Evolutionary conservation across 129 eudicot genomes (phyloP), one percentile per base, ranked within the genome.

Genomic region (Helianthus tuberosus): DNA sequence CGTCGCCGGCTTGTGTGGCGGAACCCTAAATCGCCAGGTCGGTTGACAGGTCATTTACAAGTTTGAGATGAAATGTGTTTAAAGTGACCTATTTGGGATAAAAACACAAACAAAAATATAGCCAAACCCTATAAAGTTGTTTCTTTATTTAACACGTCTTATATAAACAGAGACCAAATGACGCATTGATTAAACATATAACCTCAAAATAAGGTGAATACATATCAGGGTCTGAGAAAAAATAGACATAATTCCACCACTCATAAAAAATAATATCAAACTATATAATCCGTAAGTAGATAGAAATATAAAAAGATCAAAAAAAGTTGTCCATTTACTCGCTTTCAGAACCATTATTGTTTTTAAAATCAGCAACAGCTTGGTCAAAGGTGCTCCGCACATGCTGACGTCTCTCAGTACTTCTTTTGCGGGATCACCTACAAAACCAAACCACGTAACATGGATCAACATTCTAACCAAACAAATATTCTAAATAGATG

Each of bases 341-440:
- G 86, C 73, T 54, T 32, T 88, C 61, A 7, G 73, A 39, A 57
- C 63, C 83, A 38, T 20, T 64, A 46, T 68, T 61, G 48, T 75
- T 86, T 76, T 81, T 90, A 78, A 85, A 93, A 48, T 82, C 86
- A 39, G 64, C 47, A 73, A 90, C 89, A 23, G 92, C 97, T 49
- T 77, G 81, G 39, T 83, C 86, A 53, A 89, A 89, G 38, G 93
- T 87, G 75, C 82, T 75, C 58, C 88, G 79, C 17, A 89, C 88
- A 80, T 92, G 89, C 81, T 92, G 85, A 80, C 96, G 79, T 89
- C 96, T 68, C 85, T 92, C 74, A 92, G 70, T 25, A 87, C 93
- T 69, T 86, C 97, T 8, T 79, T 81, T 46, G 97, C 94, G 27
- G 89, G 89, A 75, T 91, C 94, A 68, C 96, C 96, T 90, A 75